These are phyloP conservation scores for Neopestalotiopsis sp. DNA, from an alignment of 2,329 filamentous ascomycete genomes.

Conservation along the genomic window DNA sequence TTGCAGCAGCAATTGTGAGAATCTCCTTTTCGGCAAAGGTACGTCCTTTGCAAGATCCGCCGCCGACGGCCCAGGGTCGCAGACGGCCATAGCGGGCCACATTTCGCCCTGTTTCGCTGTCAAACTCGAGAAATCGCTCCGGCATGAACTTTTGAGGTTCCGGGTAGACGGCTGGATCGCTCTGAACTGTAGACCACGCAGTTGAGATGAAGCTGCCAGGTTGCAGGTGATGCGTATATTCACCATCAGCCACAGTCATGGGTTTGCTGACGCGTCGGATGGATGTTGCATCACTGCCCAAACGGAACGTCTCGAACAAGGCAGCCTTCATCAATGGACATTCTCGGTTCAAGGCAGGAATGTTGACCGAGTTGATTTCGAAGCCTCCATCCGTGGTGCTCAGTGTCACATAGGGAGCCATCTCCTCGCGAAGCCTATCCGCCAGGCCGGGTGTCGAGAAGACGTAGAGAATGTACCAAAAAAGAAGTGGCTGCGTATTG, in stretches of 20 bases:
- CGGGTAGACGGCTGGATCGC: conserved; percentile 28
- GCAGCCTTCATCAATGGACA: conserved; percentile 24
- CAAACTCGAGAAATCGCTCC: conserved; percentile 30
- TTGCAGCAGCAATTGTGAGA: conserved; percentile 18
- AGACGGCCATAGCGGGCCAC: conserved; percentile 22
- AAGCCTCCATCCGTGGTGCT: not conserved
- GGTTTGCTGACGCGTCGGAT: conserved; percentile 21
- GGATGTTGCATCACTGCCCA: conserved; percentile 21
- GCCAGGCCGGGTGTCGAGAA: conserved; percentile 22
- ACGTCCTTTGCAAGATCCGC: conserved; percentile 23
- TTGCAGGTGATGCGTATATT: conserved; percentile 13
- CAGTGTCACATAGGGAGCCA: conserved; percentile 18
- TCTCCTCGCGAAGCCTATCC: conserved; percentile 19
- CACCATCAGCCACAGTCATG: conserved; percentile 21
- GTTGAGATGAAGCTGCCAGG: conserved; percentile 22
- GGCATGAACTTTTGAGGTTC: conserved; percentile 33
- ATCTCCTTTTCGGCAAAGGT: conserved; percentile 26
- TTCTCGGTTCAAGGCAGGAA: conserved; percentile 14
- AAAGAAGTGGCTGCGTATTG: conserved; percentile 20
- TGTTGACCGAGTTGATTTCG: conserved; percentile 16
- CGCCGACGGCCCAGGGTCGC: conserved; percentile 22
- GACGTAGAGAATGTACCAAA: conserved; percentile 22
- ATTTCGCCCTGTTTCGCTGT: conserved; percentile 15
- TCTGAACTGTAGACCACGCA: conserved; percentile 24
- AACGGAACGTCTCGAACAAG: conserved; percentile 23